phyloP scores from a whole-genome alignment of 495 filamentous ascomycete species.

The Penicillium riverlandense region DNA sequence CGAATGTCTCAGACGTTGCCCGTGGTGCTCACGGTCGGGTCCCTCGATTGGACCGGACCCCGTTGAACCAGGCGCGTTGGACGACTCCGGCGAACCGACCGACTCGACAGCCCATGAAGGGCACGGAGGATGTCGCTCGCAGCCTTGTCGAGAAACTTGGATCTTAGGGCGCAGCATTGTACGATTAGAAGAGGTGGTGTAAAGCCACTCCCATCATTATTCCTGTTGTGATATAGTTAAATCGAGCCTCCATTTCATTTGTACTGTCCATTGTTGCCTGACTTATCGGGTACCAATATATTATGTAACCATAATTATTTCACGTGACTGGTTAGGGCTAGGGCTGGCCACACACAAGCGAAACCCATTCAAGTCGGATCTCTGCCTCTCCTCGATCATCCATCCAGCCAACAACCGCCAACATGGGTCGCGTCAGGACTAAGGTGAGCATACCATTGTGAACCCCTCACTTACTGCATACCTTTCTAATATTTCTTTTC shows the following conservation, averaged over 20 bases:
- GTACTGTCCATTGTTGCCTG: too few species aligned
- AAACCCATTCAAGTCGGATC: slow-evolving; percentile 3
- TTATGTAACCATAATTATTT: neutral
- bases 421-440: slow-evolving; percentile 94
- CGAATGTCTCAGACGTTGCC: slow-evolving; percentile 20
- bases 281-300: neutral
- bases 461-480: neutral
- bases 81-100: neutral
- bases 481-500: slow-evolving; percentile 21
- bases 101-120: slow-evolving; percentile 6
- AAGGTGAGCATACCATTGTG: slow-evolving; percentile 36
- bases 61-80: slow-evolving; percentile 11
- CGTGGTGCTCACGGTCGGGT: slow-evolving; percentile 19
- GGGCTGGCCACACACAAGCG: slow-evolving; percentile 4
- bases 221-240: slow-evolving; percentile 21
- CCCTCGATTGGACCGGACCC: slow-evolving; percentile 24
- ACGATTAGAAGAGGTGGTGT: slow-evolving; percentile 34
- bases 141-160: slow-evolving; percentile 24
- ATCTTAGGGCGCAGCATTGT: slow-evolving; percentile 18
- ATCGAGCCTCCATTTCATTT: too few species aligned
- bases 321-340: slow-evolving; percentile 27
- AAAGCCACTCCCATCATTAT: slow-evolving; percentile 19
- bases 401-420: slow-evolving; percentile 55
- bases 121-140: slow-evolving; percentile 26
- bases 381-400: slow-evolving; percentile 19